Conservation (phyloP, 164 flowering plant species). For the Cinnamomum micranthum region DNA sequence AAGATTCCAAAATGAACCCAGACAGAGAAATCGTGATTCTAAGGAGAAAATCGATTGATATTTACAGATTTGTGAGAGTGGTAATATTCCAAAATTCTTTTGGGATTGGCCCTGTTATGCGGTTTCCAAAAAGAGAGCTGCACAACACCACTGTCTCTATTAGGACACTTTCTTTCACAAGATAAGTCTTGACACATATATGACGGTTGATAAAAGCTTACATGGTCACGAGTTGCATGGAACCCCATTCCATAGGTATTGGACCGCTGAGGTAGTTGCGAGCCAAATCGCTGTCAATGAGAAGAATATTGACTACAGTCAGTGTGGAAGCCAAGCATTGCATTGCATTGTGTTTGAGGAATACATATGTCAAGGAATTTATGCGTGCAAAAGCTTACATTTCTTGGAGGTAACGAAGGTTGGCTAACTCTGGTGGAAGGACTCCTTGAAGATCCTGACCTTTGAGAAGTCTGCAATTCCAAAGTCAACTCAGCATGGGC, state of each 20-base stretch:
- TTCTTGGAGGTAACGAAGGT: background rate
- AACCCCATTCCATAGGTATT: slow-evolving; percentile 62
- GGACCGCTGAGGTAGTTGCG: slow-evolving; percentile 61
- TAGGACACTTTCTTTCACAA: background rate
- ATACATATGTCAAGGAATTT: background rate
- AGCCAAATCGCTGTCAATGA: slow-evolving; percentile 52
- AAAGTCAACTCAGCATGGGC: too few species aligned
- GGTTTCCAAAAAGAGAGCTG: slow-evolving; percentile 49
- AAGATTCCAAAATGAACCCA: background rate
- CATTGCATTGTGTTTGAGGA: background rate
- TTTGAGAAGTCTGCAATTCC: background rate
- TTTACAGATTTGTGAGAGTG: slow-evolving; percentile 41
- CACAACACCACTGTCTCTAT: background rate
- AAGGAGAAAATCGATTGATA: background rate
- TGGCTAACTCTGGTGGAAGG: slow-evolving; percentile 1
- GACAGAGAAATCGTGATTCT: background rate
- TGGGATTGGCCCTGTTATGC: slow-evolving; percentile 23
- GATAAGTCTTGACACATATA: background rate
- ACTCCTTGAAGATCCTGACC: background rate
- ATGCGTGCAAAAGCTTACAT: background rate
- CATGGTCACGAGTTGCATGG: slow-evolving; percentile 35
- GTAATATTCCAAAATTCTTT: slow-evolving; percentile 25
- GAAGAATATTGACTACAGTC: background rate
- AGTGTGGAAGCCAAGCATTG: background rate
- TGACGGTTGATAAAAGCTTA: slow-evolving; percentile 18